Percentiles rank a stretch among this genome's conserved stretches.
These are phyloP conservation scores for Tolypocladium ophioglossoides DNA, from an alignment of 2,329 filamentous ascomycete species.

Conservation along the genomic window DNA sequence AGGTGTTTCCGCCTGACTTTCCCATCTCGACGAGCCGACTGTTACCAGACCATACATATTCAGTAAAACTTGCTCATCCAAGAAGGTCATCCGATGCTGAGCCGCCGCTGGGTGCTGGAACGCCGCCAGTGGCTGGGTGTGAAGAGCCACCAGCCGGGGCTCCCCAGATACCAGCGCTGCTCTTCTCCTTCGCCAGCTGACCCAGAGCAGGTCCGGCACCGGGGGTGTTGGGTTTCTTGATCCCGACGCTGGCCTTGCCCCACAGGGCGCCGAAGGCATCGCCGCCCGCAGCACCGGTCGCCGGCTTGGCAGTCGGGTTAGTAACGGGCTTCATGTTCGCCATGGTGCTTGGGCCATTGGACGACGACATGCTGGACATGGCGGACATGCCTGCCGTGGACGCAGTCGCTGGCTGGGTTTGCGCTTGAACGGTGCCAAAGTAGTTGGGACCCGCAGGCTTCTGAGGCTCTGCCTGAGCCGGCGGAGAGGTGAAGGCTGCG, in stretches of 20 bases:
- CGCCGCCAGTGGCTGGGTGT: conserved; percentile 17
- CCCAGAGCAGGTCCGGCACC: conserved; percentile 68
- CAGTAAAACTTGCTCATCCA: conserved; percentile 19
- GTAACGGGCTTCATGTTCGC: conserved; percentile 38
- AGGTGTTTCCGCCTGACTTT: neutral
- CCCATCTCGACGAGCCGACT: neutral
- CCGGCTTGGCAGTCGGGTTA: conserved; percentile 38
- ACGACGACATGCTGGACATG: conserved; percentile 21
- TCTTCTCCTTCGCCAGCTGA: conserved; percentile 97
- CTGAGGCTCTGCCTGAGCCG: conserved; percentile 31
- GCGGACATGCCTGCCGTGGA: conserved; percentile 13
- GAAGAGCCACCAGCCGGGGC: conserved; percentile 40
- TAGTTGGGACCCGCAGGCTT: conserved; percentile 75
- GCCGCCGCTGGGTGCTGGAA: conserved; percentile 20
- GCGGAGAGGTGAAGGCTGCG: conserved; percentile 43
- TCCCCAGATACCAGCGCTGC: conserved; percentile 89
- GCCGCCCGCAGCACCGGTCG: conserved; percentile 47
- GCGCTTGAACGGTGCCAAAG: conserved; percentile 67
- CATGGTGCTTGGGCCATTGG: conserved; percentile 25
- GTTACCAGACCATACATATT: neutral
- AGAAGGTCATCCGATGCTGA: conserved; percentile 37
- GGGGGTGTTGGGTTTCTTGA: conserved; percentile 60
- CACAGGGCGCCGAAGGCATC: conserved; percentile 90
- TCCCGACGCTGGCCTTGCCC: conserved; percentile 60
- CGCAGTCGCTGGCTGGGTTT: conserved; percentile 18